These are phyloP conservation scores for Mycotypha africana DNA, from an alignment of 371 early-diverging fungal genomes.

Conservation along the genomic window DNA sequence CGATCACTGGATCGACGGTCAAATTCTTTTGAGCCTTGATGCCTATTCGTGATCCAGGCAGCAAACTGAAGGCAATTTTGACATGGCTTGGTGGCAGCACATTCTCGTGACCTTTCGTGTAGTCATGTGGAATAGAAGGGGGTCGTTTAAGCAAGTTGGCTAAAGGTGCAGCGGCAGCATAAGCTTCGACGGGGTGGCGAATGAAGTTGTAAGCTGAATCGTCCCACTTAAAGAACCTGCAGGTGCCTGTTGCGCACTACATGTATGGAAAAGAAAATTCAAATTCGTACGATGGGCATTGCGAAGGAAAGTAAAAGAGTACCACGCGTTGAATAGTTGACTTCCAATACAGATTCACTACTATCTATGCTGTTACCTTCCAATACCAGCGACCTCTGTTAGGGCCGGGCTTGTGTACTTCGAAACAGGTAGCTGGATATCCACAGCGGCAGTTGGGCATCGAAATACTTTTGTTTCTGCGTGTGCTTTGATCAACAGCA, in stretches of 20 bases:
- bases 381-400: constrained; percentile 33
- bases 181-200: constrained; percentile 15
- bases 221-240: constrained; percentile 33
- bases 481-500: too few species aligned
- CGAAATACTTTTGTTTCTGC: too few species aligned
- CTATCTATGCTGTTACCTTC: constrained; percentile 12
- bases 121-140: neutral
- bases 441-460: constrained; percentile 8
- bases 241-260: constrained; percentile 25
- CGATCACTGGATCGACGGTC: constrained; percentile 19
- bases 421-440: constrained; percentile 1
- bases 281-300: too few species aligned
- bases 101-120: neutral
- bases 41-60: constrained; percentile 14
- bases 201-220: constrained; percentile 17
- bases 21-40: constrained; percentile 11
- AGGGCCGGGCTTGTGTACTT: constrained; percentile 7
- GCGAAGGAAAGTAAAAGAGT: too few species aligned
- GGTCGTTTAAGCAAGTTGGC: neutral
- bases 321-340: too few species aligned
- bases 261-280: neutral
- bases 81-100: constrained; percentile 2
- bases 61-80: constrained; percentile 12
- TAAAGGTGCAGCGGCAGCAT: constrained; percentile 3
- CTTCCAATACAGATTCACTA: neutral